Base-by-base conservation (phyloP, 768 basidiomycete genomes). In the Wakefieldia striispora region DNA sequence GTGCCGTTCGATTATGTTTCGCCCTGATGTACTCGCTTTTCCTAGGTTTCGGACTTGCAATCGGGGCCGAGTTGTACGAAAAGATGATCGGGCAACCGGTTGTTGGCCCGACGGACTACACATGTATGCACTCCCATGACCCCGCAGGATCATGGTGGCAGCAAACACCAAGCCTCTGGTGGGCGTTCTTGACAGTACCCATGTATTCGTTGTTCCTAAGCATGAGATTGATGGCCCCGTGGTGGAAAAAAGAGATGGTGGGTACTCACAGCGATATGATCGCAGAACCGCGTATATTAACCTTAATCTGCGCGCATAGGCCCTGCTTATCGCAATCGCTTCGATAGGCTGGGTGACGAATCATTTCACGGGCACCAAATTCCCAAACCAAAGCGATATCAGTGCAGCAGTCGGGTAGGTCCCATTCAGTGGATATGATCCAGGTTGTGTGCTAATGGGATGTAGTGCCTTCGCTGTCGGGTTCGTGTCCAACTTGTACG, bases 1-100 rank as follows among this genome's bases (percentile, higher is more conserved):
- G 92, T n/a, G 84, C 88, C 11, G 90, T 93, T 27, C 78, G 89
- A 34, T 74, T 93, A 14, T 88, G 87, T 56, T 93, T 88, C 59
- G 79, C 88, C 21, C 74, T 88, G 45, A 77, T 88, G 49, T 94
- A 93, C 61, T 83, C 86, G n/a, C 72, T 85, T 16, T 85, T 84
- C 64, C 73, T 87, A 8, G 85, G 86, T 0, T 90, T 94, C 62
- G 91, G 92, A 5, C 80, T 92, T 10, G 81, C 88, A 0, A 88
- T 93, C 40, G 90, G 91, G 4, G 83, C 82, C 0, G 75, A 87
- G 52, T 62, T 87, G 3, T 94, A 81, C 59, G 69, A 78, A 43
- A 77, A 74, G 46, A 75, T 90, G 31, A 77, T 83, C 0, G 70
- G 73, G 4, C 65, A 64, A 3, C 43, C 64, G 8, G 69, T 86